Evolutionary conservation across 2,329 filamentous ascomycete genomes (phyloP).

Genomic region (Plenodomus tracheiphilus): DNA sequence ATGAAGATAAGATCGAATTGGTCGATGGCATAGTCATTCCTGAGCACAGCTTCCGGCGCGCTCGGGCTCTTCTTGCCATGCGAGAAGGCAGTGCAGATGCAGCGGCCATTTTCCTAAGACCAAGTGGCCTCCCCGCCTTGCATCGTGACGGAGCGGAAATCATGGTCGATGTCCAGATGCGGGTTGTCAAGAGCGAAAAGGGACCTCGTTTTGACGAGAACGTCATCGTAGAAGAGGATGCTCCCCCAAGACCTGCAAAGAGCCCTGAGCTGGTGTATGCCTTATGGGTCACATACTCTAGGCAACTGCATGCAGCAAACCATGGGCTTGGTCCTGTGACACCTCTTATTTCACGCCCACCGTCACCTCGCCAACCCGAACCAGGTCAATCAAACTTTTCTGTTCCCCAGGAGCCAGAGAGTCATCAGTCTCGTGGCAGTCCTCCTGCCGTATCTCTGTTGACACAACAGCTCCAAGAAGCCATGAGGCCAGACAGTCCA

Average conservation of each 20-base stretch:
- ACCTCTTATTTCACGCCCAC: conserved; percentile 65
- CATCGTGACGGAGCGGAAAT: conserved; percentile 92
- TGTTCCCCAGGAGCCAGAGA: conserved; percentile 42
- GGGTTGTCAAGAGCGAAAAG: conserved; percentile 86
- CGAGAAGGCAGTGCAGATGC: conserved; percentile 78
- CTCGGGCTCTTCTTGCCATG: conserved; percentile 79
- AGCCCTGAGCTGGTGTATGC: conserved; percentile 80
- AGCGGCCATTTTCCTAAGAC: conserved; percentile 76
- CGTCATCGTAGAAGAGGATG: conserved; percentile 63
- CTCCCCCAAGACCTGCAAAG: conserved; percentile 53
- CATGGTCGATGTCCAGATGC: conserved; percentile 94
- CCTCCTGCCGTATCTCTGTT: conserved; percentile 52
- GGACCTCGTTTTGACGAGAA: conserved; percentile 56
- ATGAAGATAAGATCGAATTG: conserved; percentile 82
- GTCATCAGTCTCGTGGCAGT: conserved; percentile 37
- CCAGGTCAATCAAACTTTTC: conserved; percentile 66
- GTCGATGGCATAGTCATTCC: conserved; percentile 95
- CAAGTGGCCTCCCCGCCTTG: conserved; percentile 79
- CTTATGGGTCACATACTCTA: conserved; percentile 95
- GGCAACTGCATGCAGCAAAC: conserved; percentile 80
- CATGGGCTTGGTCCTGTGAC: conserved; percentile 65
- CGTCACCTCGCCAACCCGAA: conserved; percentile 77
- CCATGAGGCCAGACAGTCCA: conserved; percentile 51
- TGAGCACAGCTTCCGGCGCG: conserved; percentile 92
- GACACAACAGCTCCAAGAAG: conserved; percentile 56